Evolutionary conservation across 176 grass and related monocot species (phyloP), one percentile per base, ranked within the genome.

Genomic region (Eleusine coracana): DNA sequence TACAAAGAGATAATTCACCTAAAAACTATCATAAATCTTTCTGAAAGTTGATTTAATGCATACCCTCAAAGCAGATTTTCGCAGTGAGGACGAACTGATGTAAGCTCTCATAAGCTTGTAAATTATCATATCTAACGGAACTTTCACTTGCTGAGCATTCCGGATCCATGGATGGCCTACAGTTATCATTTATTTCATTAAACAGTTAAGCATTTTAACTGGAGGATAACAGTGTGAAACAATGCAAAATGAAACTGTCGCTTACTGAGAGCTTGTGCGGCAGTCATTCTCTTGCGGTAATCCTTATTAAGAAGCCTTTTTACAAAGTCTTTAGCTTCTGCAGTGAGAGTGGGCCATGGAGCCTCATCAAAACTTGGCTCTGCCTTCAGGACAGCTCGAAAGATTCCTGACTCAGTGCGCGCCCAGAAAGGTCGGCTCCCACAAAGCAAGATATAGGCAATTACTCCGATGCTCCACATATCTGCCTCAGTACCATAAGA

Each of bases 391-490:
- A 99, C 93, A 82, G 97, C 91, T 75, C 97, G 93, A 66, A 99
- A 99, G 71, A 99, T 99, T 87, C 97, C 97, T 49, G 97, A 99
- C 56, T 99, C 97, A 3, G 93, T 99, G 73, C 97, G 93, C 0
- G 97, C 97, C 97, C 97, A 99, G 54, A 99, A 99, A 74, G 97
- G 97, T 14, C 97, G 93, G 63, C 91, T 93, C 73, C 97, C 97
- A 27, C 97, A 99, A 64, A 99, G 87, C 79, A 99, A 91, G 86
- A 99, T 99, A 45, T 99, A 99, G 66, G 89, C 97, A 89, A 99
- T 99, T 78, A 99, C 97, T 79, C 96, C 97, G 63, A 99, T 83
- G 76, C 97, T 99, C 97, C 97, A 99, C 97, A 99, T 99, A 82
- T 99, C 97, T 50, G 89, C 97, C 84, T 99, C 97, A 13, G 93